Evolutionary conservation across 2,329 filamentous ascomycete species (phyloP).

Genomic region (Fusarium abutilonis): DNA sequence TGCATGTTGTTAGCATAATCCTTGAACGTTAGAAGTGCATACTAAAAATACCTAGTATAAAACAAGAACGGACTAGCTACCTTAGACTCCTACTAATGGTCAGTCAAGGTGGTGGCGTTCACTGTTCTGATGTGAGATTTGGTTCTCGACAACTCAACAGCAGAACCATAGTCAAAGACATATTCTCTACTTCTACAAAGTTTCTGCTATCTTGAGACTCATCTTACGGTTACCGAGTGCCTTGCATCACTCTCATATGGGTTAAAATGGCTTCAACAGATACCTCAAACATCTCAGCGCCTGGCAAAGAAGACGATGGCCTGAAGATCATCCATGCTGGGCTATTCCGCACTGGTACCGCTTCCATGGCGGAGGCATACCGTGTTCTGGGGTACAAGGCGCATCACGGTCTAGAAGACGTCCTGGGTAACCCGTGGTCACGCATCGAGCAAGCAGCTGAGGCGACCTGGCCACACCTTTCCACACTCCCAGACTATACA

Average conservation of each 20-base stretch:
- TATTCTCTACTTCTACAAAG: too few relatives aligned
- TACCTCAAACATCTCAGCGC: too few relatives aligned
- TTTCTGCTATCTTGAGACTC: too few relatives aligned
- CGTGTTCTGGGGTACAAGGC: constrained; percentile 2
- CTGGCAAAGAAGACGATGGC: not conserved
- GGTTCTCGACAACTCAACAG: too few relatives aligned
- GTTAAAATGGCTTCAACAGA: not conserved
- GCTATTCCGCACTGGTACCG: constrained; percentile 12
- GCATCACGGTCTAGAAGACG: constrained; percentile 3
- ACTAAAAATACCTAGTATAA: too few relatives aligned
- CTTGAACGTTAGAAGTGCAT: too few relatives aligned
- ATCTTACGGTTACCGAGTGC: too few relatives aligned
- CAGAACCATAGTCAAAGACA: too few relatives aligned
- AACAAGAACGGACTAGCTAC: too few relatives aligned
- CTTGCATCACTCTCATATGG: not conserved
- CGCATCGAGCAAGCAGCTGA: constrained; percentile 18
- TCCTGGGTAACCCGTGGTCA: not conserved
- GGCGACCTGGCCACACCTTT: constrained; percentile 18
- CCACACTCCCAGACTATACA: not conserved
- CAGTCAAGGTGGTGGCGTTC: too few relatives aligned
- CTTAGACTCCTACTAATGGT: too few relatives aligned
- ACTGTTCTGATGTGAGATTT: not conserved
- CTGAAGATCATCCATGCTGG: constrained; percentile 13
- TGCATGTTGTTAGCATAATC: too few relatives aligned
- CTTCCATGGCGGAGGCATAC: constrained; percentile 19